phyloP scores from a whole-genome alignment of 257 asterid species.

The Marsdenia floribunda region DNA sequence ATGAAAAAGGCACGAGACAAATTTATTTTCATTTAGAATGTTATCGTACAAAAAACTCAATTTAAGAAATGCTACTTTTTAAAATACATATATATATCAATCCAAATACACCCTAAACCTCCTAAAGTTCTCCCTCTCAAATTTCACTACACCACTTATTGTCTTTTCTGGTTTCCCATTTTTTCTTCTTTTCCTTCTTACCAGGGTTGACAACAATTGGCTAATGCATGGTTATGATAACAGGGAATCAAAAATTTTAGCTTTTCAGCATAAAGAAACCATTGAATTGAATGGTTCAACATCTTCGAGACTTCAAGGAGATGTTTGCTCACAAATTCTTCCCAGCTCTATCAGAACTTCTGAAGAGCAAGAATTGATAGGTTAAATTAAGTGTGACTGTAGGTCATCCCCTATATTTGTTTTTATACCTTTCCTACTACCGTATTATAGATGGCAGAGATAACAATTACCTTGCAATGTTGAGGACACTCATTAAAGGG shows the following conservation, averaged over 20 bases:
- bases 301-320: not conserved
- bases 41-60: too few relatives aligned
- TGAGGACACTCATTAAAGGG: conserved; percentile 86
- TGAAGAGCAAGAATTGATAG: not conserved
- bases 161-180: too few relatives aligned
- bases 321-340: not conserved
- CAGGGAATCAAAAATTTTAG: not conserved
- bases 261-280: not conserved
- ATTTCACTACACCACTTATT: too few relatives aligned
- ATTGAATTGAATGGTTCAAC: not conserved
- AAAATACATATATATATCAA: too few relatives aligned
- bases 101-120: too few relatives aligned
- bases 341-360: not conserved
- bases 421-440: not conserved
- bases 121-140: too few relatives aligned
- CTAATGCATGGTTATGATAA: too few relatives aligned
- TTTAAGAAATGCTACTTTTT: too few relatives aligned
- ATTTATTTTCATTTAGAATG: too few relatives aligned
- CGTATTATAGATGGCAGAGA: not conserved
- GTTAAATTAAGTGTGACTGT: not conserved
- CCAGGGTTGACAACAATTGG: too few relatives aligned
- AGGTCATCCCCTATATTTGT: not conserved
- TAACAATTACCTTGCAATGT: conserved; percentile 73
- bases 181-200: too few relatives aligned
- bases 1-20: too few relatives aligned